Conservation (phyloP, 148 eudicot species). For the Pharnaceum exiguum region DNA sequence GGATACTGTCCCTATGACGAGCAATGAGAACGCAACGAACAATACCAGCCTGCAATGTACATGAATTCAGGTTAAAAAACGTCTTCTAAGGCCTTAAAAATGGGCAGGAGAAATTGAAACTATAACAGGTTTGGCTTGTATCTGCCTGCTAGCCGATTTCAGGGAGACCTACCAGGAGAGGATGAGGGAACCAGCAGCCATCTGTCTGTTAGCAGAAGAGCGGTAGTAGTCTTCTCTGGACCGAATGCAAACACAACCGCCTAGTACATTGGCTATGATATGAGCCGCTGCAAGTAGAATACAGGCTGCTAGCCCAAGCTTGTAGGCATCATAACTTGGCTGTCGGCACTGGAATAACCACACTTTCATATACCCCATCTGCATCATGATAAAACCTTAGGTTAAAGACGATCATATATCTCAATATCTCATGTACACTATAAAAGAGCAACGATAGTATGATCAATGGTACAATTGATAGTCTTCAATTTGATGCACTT, state of each 20-base stretch:
- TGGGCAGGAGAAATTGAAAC: not conserved
- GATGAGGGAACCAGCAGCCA: conserved; percentile 63
- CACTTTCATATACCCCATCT: conserved; percentile 47
- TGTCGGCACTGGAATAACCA: conserved; percentile 74
- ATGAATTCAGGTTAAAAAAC: not conserved
- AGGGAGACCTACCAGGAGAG: conserved; percentile 59
- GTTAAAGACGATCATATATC: not conserved
- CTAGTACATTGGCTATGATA: conserved; percentile 52
- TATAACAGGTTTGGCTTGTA: too few species aligned
- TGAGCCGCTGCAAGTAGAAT: conserved; percentile 66
- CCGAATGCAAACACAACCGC: conserved; percentile 66
- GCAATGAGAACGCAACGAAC: conserved; percentile 48
- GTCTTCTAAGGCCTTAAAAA: not conserved
- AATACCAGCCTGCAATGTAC: conserved; percentile 42
- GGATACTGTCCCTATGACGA: conserved; percentile 30
- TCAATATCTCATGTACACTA: not conserved
- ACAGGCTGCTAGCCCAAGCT: conserved; percentile 69
- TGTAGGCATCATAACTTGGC: conserved; percentile 78
- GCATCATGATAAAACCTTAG: not conserved
- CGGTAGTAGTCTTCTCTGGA: conserved; percentile 54
- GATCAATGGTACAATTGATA: not conserved
- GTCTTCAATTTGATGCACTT: not conserved
- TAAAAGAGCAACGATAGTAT: not conserved
- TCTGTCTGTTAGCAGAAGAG: conserved; percentile 60
- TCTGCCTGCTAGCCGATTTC: too few species aligned